phyloP scores from a whole-genome alignment of 2,329 filamentous ascomycete genomes.

The Sporothrix euskadiensis region DNA sequence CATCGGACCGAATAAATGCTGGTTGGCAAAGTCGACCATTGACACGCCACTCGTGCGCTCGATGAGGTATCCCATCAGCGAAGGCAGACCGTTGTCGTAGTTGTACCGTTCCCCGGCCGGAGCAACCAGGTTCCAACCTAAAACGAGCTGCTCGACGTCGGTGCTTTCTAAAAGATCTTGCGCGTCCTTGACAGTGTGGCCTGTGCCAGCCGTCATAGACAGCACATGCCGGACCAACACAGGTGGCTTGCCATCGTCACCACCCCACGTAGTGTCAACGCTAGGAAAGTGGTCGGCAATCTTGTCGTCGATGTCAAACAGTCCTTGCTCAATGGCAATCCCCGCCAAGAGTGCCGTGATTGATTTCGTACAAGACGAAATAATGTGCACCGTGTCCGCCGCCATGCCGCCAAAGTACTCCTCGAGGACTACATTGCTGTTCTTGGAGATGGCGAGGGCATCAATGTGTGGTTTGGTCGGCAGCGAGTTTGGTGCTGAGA shows the following conservation, averaged over 20 bases:
- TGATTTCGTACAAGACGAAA: conserved; percentile 19
- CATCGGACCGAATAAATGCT: conserved; percentile 9
- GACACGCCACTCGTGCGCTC: background rate
- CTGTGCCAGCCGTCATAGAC: conserved; percentile 15
- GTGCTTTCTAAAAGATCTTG: conserved; percentile 7
- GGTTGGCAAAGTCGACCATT: background rate
- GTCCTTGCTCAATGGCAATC: conserved; percentile 10
- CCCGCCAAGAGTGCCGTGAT: conserved; percentile 3
- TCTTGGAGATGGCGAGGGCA: background rate
- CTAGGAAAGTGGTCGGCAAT: conserved; percentile 5
- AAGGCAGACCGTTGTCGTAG: conserved; percentile 24
- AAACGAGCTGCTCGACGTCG: conserved; percentile 2
- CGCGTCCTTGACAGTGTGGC: background rate
- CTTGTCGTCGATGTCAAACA: conserved; percentile 6
- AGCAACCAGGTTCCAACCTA: background rate
- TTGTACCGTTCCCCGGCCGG: background rate
- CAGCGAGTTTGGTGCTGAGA: background rate
- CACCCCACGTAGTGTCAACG: background rate
- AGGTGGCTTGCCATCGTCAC: background rate
- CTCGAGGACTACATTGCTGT: background rate
- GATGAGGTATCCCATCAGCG: background rate
- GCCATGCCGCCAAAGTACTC: conserved; percentile 23
- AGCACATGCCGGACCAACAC: conserved; percentile 17
- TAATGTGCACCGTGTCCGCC: background rate
- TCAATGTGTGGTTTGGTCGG: conserved; percentile 10